Conservation (phyloP, 164 flowering plant species). For the Liriodendron chinense region DNA sequence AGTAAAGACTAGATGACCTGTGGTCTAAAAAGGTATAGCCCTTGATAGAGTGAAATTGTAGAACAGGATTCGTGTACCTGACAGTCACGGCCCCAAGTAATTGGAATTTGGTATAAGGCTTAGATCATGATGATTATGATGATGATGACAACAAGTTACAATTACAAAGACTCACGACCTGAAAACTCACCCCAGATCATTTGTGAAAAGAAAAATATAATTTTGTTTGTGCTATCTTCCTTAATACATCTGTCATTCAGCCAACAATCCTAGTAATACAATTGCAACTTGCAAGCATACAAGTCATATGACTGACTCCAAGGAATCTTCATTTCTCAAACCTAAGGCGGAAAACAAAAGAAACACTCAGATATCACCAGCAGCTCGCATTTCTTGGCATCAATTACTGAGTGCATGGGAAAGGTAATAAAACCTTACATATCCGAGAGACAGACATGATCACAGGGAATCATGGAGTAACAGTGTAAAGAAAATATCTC, state of each 20-base stretch:
- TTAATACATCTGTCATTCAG: background rate
- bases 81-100: too few relatives aligned
- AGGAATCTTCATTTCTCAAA: background rate
- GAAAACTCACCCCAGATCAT: background rate
- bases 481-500: background rate
- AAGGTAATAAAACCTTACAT: background rate
- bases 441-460: background rate
- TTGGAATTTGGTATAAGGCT: too few relatives aligned
- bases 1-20: too few relatives aligned
- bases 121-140: too few relatives aligned
- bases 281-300: background rate
- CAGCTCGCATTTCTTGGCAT: too few relatives aligned
- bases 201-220: background rate
- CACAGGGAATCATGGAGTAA: background rate
- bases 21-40: too few relatives aligned
- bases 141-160: background rate
- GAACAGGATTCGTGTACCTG: too few relatives aligned
- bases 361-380: background rate
- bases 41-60: too few relatives aligned
- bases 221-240: background rate
- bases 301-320: background rate
- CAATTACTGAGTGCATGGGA: background rate
- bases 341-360: background rate
- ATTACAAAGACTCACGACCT: background rate
- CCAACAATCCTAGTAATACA: background rate